Base-by-base conservation (phyloP, 2,329 filamentous ascomycete genomes). In the Pseudogymnoascus sp. region DNA sequence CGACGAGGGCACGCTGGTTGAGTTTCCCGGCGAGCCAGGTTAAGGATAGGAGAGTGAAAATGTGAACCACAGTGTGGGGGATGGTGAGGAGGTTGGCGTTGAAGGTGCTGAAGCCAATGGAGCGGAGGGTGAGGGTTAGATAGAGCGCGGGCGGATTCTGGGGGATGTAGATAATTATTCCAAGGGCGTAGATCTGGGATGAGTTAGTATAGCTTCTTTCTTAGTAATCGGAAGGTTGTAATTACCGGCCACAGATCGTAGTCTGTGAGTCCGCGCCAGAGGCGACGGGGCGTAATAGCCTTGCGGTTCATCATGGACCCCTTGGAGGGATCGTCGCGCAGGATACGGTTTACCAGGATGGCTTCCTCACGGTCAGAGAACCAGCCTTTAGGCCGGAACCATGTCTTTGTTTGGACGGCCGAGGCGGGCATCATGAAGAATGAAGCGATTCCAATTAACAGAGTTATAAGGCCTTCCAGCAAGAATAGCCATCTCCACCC, bases 311-410 rank as follows among this genome's bases (percentile, higher is more conserved):
- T 81, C 81, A 87, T 85, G 60, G 79, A 78, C 31, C 76, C 78
- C 78, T 81, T 59, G 71, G 75, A 68, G 21, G 69, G 69, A 61
- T 83, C 82, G 61, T 85, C 82, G 2, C 82, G 78, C 25, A 75
- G 66, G 25, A 87, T 77, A 25, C 81, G 80, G 68, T 87, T 88
- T 4, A 87, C 84, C 74, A 89, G 82, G 63, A 88, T 87, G 66
- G 84, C 84, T 68, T 86, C 83, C 70, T 89, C 85, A 15, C 74
- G 79, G 61, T 87, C 83, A 5, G 73, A 81, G 71, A 88, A 87
- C 81, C 85, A 86, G 2, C 87, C 86, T 58, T 84, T 83, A 33
- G 84, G 81, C 3, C 83, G 78, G 66, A 85, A 83, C 67, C 78
- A 78, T 31, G 63, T 63, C 59, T 68, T 70, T 0, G 87, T 90